Evolutionary conservation across 345 rosid genomes (phyloP).

Genomic region (Linum trigynum): DNA sequence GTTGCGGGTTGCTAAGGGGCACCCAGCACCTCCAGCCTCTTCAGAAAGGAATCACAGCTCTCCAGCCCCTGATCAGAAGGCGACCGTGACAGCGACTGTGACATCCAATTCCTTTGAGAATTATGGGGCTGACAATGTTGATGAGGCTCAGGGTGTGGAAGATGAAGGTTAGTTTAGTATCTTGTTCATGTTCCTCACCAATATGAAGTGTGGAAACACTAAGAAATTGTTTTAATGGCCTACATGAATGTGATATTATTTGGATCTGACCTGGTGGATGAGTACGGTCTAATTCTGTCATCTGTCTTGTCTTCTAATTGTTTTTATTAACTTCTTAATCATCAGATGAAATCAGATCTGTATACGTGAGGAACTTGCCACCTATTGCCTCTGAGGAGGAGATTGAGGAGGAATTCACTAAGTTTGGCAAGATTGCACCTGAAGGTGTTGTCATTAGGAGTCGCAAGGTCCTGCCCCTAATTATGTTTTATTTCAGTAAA

Average conservation of each 20-base stretch:
- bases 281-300: background rate
- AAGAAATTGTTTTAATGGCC: no score
- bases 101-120: slow-evolving; percentile 28
- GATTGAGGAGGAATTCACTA: slow-evolving; percentile 58
- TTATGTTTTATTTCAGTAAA: background rate
- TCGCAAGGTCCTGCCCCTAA: slow-evolving; percentile 41
- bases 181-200: background rate
- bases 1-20: slow-evolving; percentile 52
- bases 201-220: background rate
- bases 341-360: slow-evolving; percentile 56
- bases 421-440: slow-evolving; percentile 46
- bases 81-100: slow-evolving; percentile 15
- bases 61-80: slow-evolving; percentile 24
- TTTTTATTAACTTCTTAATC: background rate
- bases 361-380: slow-evolving; percentile 54
- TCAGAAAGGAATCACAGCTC: slow-evolving; percentile 39
- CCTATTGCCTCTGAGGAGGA: slow-evolving; percentile 46
- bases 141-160: slow-evolving; percentile 37
- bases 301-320: slow-evolving; percentile 6
- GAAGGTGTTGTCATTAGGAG: slow-evolving; percentile 62
- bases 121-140: slow-evolving; percentile 32
- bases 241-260: background rate
- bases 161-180: slow-evolving; percentile 31
- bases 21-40: slow-evolving; percentile 28
- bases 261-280: background rate